phyloP scores from a whole-genome alignment of 2,329 filamentous ascomycete species.

The Lomentospora prolificans region DNA sequence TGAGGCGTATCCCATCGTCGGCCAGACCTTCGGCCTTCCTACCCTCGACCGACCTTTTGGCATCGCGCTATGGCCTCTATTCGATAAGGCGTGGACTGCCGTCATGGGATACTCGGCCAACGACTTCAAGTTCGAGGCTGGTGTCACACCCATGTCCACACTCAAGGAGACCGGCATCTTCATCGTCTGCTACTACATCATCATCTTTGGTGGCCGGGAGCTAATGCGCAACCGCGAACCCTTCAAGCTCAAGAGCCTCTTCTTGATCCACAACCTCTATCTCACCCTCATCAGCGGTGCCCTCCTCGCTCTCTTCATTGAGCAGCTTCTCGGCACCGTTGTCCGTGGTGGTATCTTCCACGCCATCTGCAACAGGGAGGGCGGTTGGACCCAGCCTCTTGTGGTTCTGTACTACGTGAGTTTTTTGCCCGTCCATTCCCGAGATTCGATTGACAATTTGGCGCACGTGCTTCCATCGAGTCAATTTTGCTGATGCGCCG shows the following conservation, averaged over 20 bases:
- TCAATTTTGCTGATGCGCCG: background rate
- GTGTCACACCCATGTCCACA: slow-evolving; percentile 82
- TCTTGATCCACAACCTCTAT: slow-evolving; percentile 95
- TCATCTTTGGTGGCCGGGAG: slow-evolving; percentile 89
- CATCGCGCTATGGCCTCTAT: slow-evolving; percentile 85
- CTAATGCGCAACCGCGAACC: slow-evolving; percentile 80
- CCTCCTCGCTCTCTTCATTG: slow-evolving; percentile 75
- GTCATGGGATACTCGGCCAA: slow-evolving; percentile 73
- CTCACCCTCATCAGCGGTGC: slow-evolving; percentile 75
- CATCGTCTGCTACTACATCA: slow-evolving; percentile 79
- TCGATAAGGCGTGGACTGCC: slow-evolving; percentile 73
- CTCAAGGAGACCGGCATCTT: slow-evolving; percentile 72
- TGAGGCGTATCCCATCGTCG: background rate
- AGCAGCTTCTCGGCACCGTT: slow-evolving; percentile 81
- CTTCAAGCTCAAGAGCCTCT: slow-evolving; percentile 76
- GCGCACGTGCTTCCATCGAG: background rate
- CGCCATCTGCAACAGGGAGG: slow-evolving; percentile 69
- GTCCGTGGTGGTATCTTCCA: slow-evolving; percentile 76
- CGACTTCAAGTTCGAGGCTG: slow-evolving; percentile 75
- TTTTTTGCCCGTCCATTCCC: background rate
- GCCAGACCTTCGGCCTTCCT: slow-evolving; percentile 46
- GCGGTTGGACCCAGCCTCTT: slow-evolving; percentile 89
- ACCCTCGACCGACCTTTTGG: slow-evolving; percentile 89
- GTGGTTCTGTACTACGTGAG: slow-evolving; percentile 91
- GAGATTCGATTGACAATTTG: background rate